Evolutionary conservation across 176 grass and related monocot species (phyloP).

Genomic region (Carex parvula): DNA sequence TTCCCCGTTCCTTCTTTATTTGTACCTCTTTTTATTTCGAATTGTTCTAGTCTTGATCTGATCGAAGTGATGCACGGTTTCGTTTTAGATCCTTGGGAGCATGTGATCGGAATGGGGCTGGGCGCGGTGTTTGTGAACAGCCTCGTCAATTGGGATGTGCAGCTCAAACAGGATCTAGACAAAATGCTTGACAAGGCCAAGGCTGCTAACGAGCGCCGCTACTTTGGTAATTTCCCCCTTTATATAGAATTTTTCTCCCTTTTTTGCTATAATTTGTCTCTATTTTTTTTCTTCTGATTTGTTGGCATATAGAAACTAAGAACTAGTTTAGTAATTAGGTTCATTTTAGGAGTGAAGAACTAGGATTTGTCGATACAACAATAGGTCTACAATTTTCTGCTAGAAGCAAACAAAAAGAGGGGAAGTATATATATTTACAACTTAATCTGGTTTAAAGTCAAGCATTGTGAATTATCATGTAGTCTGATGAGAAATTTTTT

Average conservation of each 20-base stretch:
- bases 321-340: background rate
- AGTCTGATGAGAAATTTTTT: no score
- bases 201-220: constrained; percentile 82
- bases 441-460: no score
- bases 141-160: constrained; percentile 82
- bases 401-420: background rate
- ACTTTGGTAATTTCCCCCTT: constrained; percentile 53
- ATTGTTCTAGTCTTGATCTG: constrained; percentile 13
- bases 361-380: constrained; percentile 1
- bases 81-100: constrained; percentile 86
- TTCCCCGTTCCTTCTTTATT: background rate
- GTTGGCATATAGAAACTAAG: background rate
- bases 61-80: background rate
- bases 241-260: background rate
- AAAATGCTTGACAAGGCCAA: constrained; percentile 94
- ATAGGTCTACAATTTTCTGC: background rate
- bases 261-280: background rate
- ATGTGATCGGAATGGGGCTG: constrained; percentile 80
- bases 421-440: no score
- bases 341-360: background rate
- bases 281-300: background rate
- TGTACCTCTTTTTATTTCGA: background rate
- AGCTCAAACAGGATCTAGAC: constrained; percentile 84
- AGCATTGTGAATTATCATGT: no score
- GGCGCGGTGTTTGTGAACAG: constrained; percentile 78